Evolutionary conservation across 164 flowering plant species (phyloP).

Genomic region (Piper longum): DNA sequence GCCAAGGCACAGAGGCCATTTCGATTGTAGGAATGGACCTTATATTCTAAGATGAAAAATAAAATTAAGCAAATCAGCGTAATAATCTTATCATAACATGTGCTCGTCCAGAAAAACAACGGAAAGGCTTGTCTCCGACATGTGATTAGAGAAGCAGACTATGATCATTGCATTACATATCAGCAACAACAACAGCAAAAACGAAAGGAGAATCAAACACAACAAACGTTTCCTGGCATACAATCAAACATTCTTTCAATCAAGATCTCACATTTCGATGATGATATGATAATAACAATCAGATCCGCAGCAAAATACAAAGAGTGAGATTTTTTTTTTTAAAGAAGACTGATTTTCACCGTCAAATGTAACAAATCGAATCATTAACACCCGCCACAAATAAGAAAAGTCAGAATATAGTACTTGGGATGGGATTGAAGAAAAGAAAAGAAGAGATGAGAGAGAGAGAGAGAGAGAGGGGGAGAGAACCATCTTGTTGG

Average conservation of each 20-base stretch:
- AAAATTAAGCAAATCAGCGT: not conserved
- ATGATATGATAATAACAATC: too few relatives aligned
- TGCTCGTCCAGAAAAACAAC: not conserved
- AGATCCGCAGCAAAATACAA: too few relatives aligned
- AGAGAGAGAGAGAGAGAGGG: not conserved
- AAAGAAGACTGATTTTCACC: too few relatives aligned
- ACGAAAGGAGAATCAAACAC: not conserved
- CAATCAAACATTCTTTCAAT: too few relatives aligned
- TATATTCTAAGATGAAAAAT: conserved; percentile 42
- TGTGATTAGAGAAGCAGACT: not conserved
- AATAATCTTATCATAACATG: not conserved
- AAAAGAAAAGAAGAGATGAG: not conserved
- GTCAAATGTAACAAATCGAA: too few relatives aligned
- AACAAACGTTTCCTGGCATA: not conserved
- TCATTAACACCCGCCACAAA: too few relatives aligned
- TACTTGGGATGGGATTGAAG: not conserved
- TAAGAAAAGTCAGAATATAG: not conserved
- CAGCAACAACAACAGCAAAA: not conserved
- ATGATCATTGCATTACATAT: not conserved
- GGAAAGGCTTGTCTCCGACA: not conserved
- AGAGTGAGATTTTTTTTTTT: too few relatives aligned
- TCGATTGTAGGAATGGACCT: conserved; percentile 87
- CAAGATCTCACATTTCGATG: too few relatives aligned
- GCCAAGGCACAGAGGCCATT: conserved; percentile 90
- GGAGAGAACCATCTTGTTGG: conserved; percentile 19